Evolutionary conservation across 768 basidiomycete species (phyloP).

Genomic region (Paxillus rubicundulus): DNA sequence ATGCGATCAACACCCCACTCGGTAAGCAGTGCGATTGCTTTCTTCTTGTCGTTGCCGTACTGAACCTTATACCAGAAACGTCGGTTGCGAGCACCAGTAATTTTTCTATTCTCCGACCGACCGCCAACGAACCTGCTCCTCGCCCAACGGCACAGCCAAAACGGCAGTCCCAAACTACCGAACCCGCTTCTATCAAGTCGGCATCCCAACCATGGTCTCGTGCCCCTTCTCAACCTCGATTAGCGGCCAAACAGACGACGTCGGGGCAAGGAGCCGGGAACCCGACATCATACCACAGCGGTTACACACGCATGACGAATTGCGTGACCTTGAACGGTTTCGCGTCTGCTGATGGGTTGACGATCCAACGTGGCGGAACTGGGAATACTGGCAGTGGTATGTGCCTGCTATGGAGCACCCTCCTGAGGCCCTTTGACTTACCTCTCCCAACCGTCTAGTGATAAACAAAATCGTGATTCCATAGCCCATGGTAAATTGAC

Average conservation of each 20-base stretch:
- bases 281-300: too few species aligned
- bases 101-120: not conserved
- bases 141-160: not conserved
- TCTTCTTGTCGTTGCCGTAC: not conserved
- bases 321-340: not conserved
- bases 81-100: not conserved
- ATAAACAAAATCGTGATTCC: constrained; percentile 2
- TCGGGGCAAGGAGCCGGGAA: not conserved
- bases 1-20: not conserved
- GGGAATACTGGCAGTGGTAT: constrained; percentile 12
- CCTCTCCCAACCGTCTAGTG: constrained; percentile 1
- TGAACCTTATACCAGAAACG: constrained; percentile 1
- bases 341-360: constrained; percentile 4
- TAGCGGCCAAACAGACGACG: not conserved
- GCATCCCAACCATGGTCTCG: too few species aligned
- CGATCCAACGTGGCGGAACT: constrained; percentile 7
- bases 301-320: not conserved
- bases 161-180: not conserved
- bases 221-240: too few species aligned
- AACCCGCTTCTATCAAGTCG: not conserved
- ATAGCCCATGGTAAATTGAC: too few species aligned
- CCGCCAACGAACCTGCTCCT: not conserved
- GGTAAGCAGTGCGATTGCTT: not conserved
- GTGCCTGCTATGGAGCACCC: not conserved
- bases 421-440: not conserved